Conservation (phyloP, 1,284 basidiomycete species). For the Mycosarcoma mackinlayi region DNA sequence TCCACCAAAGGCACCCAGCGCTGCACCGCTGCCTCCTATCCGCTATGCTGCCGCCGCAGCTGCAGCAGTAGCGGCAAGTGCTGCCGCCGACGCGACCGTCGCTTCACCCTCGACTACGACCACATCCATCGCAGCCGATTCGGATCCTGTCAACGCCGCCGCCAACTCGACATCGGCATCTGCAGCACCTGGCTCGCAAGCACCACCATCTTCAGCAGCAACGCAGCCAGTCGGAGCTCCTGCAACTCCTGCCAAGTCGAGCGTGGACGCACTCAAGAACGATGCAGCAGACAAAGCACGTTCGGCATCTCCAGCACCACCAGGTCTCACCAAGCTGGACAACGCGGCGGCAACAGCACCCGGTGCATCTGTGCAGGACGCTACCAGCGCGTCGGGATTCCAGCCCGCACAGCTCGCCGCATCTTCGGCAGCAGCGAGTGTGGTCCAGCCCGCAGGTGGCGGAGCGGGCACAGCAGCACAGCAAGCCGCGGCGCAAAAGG, state of each 20-base stretch:
- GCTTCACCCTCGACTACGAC: conserved; percentile 37
- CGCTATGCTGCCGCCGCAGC: conserved; percentile 91
- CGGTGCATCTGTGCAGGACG: neutral
- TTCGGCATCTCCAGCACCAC: conserved; percentile 44
- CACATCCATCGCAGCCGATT: conserved; percentile 23
- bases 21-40: conserved; percentile 75
- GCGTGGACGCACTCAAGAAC: conserved; percentile 24
- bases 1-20: conserved; percentile 55
- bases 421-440: conserved; percentile 70
- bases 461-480: conserved; percentile 53
- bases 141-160: conserved; percentile 12
- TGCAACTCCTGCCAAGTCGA: conserved; percentile 26
- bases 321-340: conserved; percentile 36
- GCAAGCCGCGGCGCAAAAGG: conserved; percentile 53
- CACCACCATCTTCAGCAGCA: conserved; percentile 8
- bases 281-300: conserved; percentile 27
- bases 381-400: conserved; percentile 28
- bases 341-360: conserved; percentile 11
- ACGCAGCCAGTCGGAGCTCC: conserved; percentile 12
- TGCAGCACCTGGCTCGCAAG: conserved; percentile 14
- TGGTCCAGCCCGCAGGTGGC: conserved; percentile 54
- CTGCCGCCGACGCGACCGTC: conserved; percentile 19
- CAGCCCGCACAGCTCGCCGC: conserved; percentile 63
- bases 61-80: conserved; percentile 73
- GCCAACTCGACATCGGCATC: conserved; percentile 14